These are phyloP conservation scores for Fusarium drepaniforme DNA, from an alignment of 2,329 filamentous ascomycete species.

Conservation along the genomic window DNA sequence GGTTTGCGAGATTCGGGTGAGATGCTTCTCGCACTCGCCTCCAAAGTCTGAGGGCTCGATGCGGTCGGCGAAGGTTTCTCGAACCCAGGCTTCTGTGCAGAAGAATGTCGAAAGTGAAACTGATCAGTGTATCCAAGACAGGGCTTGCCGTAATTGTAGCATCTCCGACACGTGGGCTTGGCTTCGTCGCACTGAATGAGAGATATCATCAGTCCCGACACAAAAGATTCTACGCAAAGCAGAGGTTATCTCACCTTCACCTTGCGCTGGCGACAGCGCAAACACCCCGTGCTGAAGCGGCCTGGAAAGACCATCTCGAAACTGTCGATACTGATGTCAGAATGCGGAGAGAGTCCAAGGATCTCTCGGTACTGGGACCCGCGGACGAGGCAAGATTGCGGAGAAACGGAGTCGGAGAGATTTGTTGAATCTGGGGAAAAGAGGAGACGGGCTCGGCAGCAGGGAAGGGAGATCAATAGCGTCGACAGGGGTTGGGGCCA, in stretches of 20 bases:
- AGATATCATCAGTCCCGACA: background rate
- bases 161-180: slow-evolving; percentile 49
- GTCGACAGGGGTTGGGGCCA: background rate
- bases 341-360: background rate
- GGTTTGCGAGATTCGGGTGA: background rate
- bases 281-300: slow-evolving; percentile 46
- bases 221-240: background rate
- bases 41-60: background rate
- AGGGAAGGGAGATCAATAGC: background rate
- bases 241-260: slow-evolving; percentile 43
- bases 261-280: slow-evolving; percentile 47
- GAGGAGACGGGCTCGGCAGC: background rate
- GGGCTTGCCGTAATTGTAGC: slow-evolving; percentile 48
- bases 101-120: slow-evolving; percentile 49
- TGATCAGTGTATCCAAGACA: slow-evolving; percentile 51
- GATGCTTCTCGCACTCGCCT: background rate
- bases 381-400: slow-evolving; percentile 16
- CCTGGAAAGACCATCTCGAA: slow-evolving; percentile 46
- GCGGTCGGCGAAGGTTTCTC: background rate
- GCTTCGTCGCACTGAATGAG: slow-evolving; percentile 47
- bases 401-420: slow-evolving; percentile 5
- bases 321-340: background rate
- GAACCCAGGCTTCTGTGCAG: slow-evolving; percentile 6
- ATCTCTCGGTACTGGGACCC: slow-evolving; percentile 1
- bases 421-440: background rate